These are phyloP conservation scores for Carex littledalei DNA, from an alignment of 176 grass and related monocot species.

Conservation along the genomic window DNA sequence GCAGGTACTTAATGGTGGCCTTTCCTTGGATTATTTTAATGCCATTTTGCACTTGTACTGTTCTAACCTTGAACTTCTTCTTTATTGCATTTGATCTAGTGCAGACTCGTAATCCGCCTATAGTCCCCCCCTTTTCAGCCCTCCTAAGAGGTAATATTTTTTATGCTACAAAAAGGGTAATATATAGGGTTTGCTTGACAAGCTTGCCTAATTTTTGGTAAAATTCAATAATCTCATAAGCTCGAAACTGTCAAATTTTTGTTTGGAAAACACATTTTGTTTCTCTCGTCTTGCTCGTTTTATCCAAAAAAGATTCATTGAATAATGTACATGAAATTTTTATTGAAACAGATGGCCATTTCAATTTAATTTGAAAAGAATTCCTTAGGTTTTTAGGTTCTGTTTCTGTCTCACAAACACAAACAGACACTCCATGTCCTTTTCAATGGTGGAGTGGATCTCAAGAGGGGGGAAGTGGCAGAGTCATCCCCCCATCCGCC, in stretches of 20 bases:
- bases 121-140: constrained; percentile 68
- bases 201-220: constrained; percentile 1
- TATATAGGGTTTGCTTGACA: background rate
- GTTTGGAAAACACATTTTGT: background rate
- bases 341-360: background rate
- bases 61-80: background rate
- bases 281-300: background rate
- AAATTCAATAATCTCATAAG: background rate
- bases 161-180: constrained; percentile 5
- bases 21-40: constrained; percentile 9
- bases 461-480: background rate
- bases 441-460: background rate
- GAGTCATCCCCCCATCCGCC: background rate
- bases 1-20: constrained; percentile 48
- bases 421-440: background rate
- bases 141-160: constrained; percentile 57
- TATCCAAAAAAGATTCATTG: background rate
- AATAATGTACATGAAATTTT: background rate
- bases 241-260: background rate
- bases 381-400: background rate
- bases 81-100: constrained; percentile 32
- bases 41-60: constrained; percentile 6
- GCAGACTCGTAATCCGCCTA: constrained; percentile 72
- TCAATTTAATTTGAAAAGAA: background rate
- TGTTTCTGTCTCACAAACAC: background rate